These are phyloP conservation scores for Acanthamoeba sp. DNA, from an alignment of 208 protist species.

Conservation along the genomic window DNA sequence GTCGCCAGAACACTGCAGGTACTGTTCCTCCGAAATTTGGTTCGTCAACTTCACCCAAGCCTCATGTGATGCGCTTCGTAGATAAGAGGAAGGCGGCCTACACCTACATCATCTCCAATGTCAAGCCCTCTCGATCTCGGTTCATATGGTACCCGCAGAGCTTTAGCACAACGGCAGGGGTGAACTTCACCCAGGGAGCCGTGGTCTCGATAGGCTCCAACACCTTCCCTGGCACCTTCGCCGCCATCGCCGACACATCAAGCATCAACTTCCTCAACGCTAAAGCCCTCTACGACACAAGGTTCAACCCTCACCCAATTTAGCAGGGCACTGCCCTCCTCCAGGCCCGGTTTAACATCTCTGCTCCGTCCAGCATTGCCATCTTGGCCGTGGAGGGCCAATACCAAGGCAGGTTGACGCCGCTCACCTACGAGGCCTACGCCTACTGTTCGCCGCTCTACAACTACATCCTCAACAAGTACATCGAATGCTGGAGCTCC, in stretches of 20 bases:
- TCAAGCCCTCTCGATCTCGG: background rate
- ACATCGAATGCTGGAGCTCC: slow-evolving; percentile 68
- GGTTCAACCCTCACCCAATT: no score
- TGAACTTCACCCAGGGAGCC: slow-evolving; percentile 41
- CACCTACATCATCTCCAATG: slow-evolving; percentile 70
- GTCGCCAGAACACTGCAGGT: slow-evolving; percentile 38
- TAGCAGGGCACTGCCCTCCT: no score
- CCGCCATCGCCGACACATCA: background rate
- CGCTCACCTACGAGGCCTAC: slow-evolving; percentile 78
- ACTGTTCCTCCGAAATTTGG: no score
- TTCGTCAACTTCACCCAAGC: no score
- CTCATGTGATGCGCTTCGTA: background rate
- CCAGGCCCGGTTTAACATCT: no score
- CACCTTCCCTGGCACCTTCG: slow-evolving; percentile 10
- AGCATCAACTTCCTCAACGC: slow-evolving; percentile 68
- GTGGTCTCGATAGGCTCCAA: slow-evolving; percentile 22
- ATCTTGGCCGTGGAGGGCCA: slow-evolving; percentile 69
- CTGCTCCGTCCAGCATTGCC: slow-evolving; percentile 55
- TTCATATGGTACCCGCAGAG: slow-evolving; percentile 75
- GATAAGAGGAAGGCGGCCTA: slow-evolving; percentile 73
- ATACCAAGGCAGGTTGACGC: background rate
- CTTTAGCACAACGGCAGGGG: slow-evolving; percentile 33
- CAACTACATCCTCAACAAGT: slow-evolving; percentile 70
- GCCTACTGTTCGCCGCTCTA: slow-evolving; percentile 75
- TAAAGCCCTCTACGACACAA: slow-evolving; percentile 78